Conservation (phyloP, 2,329 filamentous ascomycete genomes). For the Fusarium cyanostomum region DNA sequence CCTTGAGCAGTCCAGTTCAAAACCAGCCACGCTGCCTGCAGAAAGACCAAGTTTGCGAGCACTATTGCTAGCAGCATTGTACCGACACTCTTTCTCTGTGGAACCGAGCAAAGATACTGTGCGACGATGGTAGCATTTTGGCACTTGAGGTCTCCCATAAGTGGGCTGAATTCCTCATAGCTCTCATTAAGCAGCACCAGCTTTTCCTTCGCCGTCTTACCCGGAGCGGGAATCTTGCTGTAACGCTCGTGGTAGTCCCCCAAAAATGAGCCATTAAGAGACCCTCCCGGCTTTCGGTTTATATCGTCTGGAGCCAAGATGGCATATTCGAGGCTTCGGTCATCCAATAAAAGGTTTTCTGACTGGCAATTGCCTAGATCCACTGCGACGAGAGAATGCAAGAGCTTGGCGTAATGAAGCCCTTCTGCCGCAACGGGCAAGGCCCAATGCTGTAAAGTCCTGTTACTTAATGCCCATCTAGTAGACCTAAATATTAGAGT, state of each 20-base stretch:
- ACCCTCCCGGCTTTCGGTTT: slow-evolving; percentile 1
- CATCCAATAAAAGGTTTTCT: background rate
- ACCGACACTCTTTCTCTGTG: slow-evolving; percentile 14
- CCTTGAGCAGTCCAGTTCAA: slow-evolving; percentile 6
- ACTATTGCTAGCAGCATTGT: slow-evolving; percentile 23
- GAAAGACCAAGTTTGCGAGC: slow-evolving; percentile 23
- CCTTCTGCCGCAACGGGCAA: background rate
- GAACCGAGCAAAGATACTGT: slow-evolving; percentile 27
- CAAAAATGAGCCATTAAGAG: background rate
- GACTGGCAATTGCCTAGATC: slow-evolving; percentile 17
- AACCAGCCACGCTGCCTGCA: slow-evolving; percentile 25
- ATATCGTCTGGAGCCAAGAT: slow-evolving; percentile 14
- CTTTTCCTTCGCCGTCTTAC: background rate
- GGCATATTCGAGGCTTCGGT: slow-evolving; percentile 17
- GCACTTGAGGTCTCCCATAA: background rate
- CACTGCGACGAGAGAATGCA: slow-evolving; percentile 16
- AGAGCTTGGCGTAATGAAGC: slow-evolving; percentile 11
- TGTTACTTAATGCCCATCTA: too few relatives aligned
- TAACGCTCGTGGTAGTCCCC: background rate
- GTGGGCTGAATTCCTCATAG: background rate
- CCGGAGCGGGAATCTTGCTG: slow-evolving; percentile 5
- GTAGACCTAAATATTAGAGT: too few relatives aligned
- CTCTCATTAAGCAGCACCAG: slow-evolving; percentile 15
- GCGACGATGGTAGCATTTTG: slow-evolving; percentile 11
- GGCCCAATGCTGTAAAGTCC: background rate